Conservation (phyloP, 495 filamentous ascomycete genomes). For the Talaromyces proteolyticus region DNA sequence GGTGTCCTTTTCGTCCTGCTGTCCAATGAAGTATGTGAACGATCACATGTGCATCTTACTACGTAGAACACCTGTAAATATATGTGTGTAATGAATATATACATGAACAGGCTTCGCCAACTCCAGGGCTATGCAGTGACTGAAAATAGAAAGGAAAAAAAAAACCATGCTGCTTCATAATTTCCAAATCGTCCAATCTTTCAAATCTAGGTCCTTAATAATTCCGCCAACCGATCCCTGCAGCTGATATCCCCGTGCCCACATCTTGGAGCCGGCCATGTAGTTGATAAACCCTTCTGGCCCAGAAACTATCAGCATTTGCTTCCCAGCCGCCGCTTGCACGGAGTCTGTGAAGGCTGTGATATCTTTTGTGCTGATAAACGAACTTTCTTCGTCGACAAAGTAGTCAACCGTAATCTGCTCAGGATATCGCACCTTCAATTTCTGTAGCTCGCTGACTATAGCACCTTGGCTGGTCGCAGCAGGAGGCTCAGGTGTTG, state of each 20-base stretch:
- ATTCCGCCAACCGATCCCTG: conserved; percentile 61
- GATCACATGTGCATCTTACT: too few relatives aligned
- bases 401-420: conserved; percentile 63
- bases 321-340: conserved; percentile 26
- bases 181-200: conserved; percentile 57
- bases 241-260: conserved; percentile 61
- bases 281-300: conserved; percentile 83
- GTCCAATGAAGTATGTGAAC: too few relatives aligned
- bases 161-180: conserved; percentile 34
- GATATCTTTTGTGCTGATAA: conserved; percentile 50
- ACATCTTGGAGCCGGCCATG: conserved; percentile 72
- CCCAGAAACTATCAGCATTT: conserved; percentile 73
- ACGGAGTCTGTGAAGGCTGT: conserved; percentile 21
- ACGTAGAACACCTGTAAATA: too few relatives aligned
- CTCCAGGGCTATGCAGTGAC: conserved; percentile 5
- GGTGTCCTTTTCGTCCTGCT: conserved; percentile 64
- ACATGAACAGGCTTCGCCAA: background rate
- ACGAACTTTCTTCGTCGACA: conserved; percentile 68
- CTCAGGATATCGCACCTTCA: conserved; percentile 48
- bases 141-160: background rate
- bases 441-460: conserved; percentile 53
- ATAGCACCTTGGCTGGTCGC: conserved; percentile 22
- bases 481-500: background rate
- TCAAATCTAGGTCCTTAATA: conserved; percentile 44
- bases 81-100: background rate